Base-by-base conservation (phyloP, 2,329 filamentous ascomycete genomes). In the Trichoderma guizhouense region DNA sequence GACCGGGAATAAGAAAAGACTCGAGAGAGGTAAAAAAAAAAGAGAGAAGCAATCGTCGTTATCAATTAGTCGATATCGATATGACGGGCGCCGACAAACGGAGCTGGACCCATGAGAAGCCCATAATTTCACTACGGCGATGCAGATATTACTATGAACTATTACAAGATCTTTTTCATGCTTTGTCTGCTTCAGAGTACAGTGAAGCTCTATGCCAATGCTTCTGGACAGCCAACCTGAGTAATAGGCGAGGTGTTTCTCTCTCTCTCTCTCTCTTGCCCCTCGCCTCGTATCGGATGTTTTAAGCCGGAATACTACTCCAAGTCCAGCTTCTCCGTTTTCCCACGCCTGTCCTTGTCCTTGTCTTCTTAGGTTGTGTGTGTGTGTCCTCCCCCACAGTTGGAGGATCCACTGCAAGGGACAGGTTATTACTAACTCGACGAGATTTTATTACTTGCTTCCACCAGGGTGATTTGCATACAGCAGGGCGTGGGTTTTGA, bases 81-180 rank as follows among this genome's bases (percentile, higher is more conserved):
- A 67, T 65, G 51, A 60, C 32, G n/a, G 57, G 18, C 53, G 65
- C 65, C 53, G 65, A 68, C 34, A 30, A 68, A 68, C 65, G 65
- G 65, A 68, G 65, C 65, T n/a, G 34, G 65, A 60, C 64, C 64
- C 64, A 67, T 65, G 39, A 12, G 43, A 51, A 51, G 43, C 43
- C 43, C 43, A 51, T 51, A 51, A 51, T 51, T 51, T 21, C 18
- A 51, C n/a, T 51, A 51, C 9, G 18, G 43, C 51, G 24, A 55
- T 32, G 55, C 55, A 6, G 55, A 51, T 58, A 11, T 58, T 32
- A 18, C 14, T 18, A 43, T 65, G 24, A 24, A 15, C n/a, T 43
- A 43, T 43, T 43, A 43, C 39, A 43, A 43, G 15, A 43, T 43
- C 15, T 43, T 43, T 43, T 43, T n/a, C 15, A 43, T 51, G 43